phyloP scores from a whole-genome alignment of 805 yeast species.

The Jamesozyma gamospora region DNA sequence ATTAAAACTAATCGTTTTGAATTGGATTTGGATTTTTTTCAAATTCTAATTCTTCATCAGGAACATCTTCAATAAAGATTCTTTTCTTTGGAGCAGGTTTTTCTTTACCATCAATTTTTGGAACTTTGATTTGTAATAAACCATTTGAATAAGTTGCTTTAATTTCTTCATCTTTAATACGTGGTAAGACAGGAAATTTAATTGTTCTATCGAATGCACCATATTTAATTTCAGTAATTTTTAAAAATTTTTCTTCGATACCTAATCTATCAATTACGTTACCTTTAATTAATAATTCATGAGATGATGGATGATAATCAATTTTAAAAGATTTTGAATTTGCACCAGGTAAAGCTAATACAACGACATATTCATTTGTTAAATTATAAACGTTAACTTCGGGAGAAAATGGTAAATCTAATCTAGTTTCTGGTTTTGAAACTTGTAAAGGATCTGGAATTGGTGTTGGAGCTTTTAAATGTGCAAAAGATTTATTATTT shows the following conservation, averaged over 20 bases:
- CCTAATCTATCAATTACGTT: constrained; percentile 33
- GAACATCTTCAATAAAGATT: constrained; percentile 39
- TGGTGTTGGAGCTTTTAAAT: constrained; percentile 25
- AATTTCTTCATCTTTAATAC: constrained; percentile 43
- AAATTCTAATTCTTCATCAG: constrained; percentile 38
- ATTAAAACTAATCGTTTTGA: constrained; percentile 16
- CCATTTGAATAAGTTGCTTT: constrained; percentile 47
- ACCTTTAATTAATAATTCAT: constrained; percentile 46
- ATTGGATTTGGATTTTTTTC: constrained; percentile 43
- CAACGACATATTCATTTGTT: constrained; percentile 36
- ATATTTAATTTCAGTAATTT: constrained; percentile 44
- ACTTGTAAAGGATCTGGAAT: constrained; percentile 35
- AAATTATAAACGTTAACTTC: constrained; percentile 49
- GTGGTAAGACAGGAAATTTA: constrained; percentile 45
- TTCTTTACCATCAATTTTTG: constrained; percentile 32
- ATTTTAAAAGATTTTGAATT: constrained; percentile 41
- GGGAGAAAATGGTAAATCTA: constrained; percentile 45
- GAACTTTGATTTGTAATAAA: constrained; percentile 41
- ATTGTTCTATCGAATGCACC: constrained; percentile 50
- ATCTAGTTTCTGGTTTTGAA: constrained; percentile 35
- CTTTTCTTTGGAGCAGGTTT: constrained; percentile 35
- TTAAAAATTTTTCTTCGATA: constrained; percentile 32
- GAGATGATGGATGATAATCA: constrained; percentile 49
- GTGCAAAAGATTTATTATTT: constrained; percentile 11
- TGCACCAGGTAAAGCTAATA: constrained; percentile 52